Evolutionary conservation across 2,329 filamentous ascomycete genomes (phyloP).

Genomic region (Xylaria sp.): DNA sequence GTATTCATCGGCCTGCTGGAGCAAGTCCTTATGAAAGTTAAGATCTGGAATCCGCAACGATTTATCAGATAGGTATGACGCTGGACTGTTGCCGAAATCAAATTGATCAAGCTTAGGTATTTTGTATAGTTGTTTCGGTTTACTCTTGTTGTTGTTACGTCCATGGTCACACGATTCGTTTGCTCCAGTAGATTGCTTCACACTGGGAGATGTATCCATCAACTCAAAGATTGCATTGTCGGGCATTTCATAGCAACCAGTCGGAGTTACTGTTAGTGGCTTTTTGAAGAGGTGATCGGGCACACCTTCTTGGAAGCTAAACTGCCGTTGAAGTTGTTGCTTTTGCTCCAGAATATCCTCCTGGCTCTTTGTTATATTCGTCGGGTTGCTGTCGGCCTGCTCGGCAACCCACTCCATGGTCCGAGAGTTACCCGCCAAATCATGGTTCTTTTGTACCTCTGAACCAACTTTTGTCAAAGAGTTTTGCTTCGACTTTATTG

Average conservation of each 20-base stretch:
- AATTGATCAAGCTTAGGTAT: constrained; percentile 6
- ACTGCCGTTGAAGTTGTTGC: constrained; percentile 20
- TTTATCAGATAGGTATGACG: background rate
- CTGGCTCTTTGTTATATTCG: constrained; percentile 1
- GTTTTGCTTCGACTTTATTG: constrained; percentile 3
- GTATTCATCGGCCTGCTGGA: background rate
- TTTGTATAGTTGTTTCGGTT: constrained; percentile 4
- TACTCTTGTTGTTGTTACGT: background rate
- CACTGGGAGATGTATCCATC: constrained; percentile 32
- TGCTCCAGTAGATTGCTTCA: background rate
- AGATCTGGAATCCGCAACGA: background rate
- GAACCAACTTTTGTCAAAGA: background rate
- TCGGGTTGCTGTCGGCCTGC: constrained; percentile 15
- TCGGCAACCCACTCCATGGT: constrained; percentile 18
- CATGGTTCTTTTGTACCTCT: constrained; percentile 4
- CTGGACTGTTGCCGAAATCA: background rate
- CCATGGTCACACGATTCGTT: background rate
- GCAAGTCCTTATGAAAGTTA: background rate
- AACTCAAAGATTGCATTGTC: constrained; percentile 30
- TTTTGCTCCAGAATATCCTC: constrained; percentile 9
- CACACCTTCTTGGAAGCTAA: constrained; percentile 30
- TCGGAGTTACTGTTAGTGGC: background rate
- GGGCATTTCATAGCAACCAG: constrained; percentile 25
- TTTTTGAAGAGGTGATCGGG: constrained; percentile 17
- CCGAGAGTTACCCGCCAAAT: constrained; percentile 6